Conservation (phyloP, 75 land plant species). For the Chamaecyparis obtusa region DNA sequence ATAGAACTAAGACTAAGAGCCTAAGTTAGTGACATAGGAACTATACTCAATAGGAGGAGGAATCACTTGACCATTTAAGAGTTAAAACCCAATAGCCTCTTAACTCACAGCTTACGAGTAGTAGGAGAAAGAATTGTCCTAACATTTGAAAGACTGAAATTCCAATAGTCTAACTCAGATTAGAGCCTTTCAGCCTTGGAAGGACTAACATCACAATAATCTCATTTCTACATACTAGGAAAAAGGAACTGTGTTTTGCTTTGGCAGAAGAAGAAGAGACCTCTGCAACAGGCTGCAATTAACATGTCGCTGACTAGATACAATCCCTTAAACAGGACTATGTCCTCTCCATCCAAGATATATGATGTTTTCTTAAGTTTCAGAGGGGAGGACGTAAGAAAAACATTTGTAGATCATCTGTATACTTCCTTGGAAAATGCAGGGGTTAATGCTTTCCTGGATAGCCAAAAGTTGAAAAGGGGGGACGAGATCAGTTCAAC, state of each 20-base stretch:
- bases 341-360: background rate
- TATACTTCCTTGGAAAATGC: background rate
- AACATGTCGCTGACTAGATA: background rate
- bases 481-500: conserved; percentile 8
- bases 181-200: background rate
- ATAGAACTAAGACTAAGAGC: too few relatives aligned
- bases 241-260: background rate
- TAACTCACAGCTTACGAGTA: background rate
- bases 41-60: background rate
- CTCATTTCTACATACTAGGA: background rate
- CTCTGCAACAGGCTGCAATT: background rate
- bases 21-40: too few relatives aligned
- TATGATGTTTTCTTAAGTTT: conserved; percentile 17
- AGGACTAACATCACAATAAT: background rate
- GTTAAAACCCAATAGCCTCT: background rate
- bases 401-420: conserved; percentile 10
- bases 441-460: conserved; percentile 7
- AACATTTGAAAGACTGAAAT: background rate
- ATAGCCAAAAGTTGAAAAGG: conserved; percentile 7
- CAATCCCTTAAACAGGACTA: conserved; percentile 5
- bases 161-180: background rate
- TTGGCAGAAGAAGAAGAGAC: background rate
- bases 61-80: background rate
- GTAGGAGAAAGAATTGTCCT: background rate
- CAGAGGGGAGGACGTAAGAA: conserved; percentile 11